phyloP scores from a whole-genome alignment of 768 basidiomycete species.

The Mycena indigotica region DNA sequence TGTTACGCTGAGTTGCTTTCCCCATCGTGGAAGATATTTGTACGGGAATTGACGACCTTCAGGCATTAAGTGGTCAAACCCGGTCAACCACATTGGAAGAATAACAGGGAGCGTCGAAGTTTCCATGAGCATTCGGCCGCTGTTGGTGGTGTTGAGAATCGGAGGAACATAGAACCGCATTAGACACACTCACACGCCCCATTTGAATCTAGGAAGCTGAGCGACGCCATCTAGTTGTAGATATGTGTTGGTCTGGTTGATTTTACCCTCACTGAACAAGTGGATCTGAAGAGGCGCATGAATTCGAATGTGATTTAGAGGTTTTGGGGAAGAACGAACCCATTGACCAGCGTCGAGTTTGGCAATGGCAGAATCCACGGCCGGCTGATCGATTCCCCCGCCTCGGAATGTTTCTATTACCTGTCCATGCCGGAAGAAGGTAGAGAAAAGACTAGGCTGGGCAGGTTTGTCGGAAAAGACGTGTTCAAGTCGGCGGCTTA shows the following conservation, averaged over 20 bases:
- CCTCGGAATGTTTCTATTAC: slow-evolving; percentile 92
- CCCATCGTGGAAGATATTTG: slow-evolving; percentile 67
- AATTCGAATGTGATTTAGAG: background rate
- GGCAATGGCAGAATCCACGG: slow-evolving; percentile 80
- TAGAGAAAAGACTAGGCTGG: slow-evolving; percentile 69
- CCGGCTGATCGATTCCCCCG: slow-evolving; percentile 84
- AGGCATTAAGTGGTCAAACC: slow-evolving; percentile 91
- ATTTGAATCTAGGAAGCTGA: slow-evolving; percentile 80
- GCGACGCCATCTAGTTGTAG: slow-evolving; percentile 43
- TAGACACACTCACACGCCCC: slow-evolving; percentile 83
- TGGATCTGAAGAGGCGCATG: slow-evolving; percentile 63
- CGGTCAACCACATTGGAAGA: slow-evolving; percentile 94
- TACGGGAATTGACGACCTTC: slow-evolving; percentile 77
- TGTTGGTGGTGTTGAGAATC: slow-evolving; percentile 31
- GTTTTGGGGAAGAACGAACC: slow-evolving; percentile 52
- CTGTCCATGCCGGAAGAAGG: slow-evolving; percentile 88
- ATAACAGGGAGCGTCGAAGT: slow-evolving; percentile 64
- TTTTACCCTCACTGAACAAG: slow-evolving; percentile 86
- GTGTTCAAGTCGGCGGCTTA: slow-evolving; percentile 39
- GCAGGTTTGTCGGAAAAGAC: background rate
- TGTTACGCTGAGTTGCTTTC: slow-evolving; percentile 69
- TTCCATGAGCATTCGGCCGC: slow-evolving; percentile 80
- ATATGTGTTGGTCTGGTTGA: slow-evolving; percentile 72
- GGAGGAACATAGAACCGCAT: slow-evolving; percentile 8
- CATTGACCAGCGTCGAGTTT: slow-evolving; percentile 82